phyloP scores from a whole-genome alignment of 2,329 filamentous ascomycete species.

The Tolypocladium cylindrosporum region DNA sequence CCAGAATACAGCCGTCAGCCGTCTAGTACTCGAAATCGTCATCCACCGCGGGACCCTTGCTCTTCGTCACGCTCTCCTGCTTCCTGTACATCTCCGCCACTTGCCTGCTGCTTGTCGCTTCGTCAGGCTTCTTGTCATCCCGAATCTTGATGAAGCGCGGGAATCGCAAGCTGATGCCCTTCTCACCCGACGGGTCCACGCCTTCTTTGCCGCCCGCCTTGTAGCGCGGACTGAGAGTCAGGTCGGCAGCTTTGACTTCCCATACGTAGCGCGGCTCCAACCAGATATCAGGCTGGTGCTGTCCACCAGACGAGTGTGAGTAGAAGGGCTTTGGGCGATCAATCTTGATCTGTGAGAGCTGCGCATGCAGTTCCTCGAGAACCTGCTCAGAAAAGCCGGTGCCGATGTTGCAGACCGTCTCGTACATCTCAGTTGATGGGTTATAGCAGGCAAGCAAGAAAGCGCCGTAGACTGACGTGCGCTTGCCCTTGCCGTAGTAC shows the following conservation, averaged over 20 bases:
- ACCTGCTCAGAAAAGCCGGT: constrained; percentile 94
- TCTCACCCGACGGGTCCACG: constrained; percentile 58
- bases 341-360: constrained; percentile 69
- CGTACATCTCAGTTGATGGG: constrained; percentile 66
- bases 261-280: constrained; percentile 91
- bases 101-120: constrained; percentile 74
- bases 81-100: constrained; percentile 96
- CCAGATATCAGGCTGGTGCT: constrained; percentile 97
- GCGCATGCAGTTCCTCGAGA: constrained; percentile 74
- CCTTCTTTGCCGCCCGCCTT: constrained; percentile 81
- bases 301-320: constrained; percentile 68
- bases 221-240: constrained; percentile 87
- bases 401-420: constrained; percentile 96
- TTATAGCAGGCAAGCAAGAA: constrained; percentile 96
- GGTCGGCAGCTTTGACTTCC: constrained; percentile 95
- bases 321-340: constrained; percentile 93
- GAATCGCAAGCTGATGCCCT: constrained; percentile 82
- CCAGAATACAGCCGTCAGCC: not conserved
- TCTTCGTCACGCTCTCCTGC: constrained; percentile 84
- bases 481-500: constrained; percentile 90
- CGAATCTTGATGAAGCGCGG: constrained; percentile 84
- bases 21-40: constrained; percentile 92
- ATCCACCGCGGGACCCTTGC: constrained; percentile 77
- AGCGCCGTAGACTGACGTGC: constrained; percentile 88
- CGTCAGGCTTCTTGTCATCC: constrained; percentile 91